Evolutionary conservation across 257 asterid species (phyloP), one percentile per base, ranked within the genome.

Genomic region (Lycium ferocissimum): DNA sequence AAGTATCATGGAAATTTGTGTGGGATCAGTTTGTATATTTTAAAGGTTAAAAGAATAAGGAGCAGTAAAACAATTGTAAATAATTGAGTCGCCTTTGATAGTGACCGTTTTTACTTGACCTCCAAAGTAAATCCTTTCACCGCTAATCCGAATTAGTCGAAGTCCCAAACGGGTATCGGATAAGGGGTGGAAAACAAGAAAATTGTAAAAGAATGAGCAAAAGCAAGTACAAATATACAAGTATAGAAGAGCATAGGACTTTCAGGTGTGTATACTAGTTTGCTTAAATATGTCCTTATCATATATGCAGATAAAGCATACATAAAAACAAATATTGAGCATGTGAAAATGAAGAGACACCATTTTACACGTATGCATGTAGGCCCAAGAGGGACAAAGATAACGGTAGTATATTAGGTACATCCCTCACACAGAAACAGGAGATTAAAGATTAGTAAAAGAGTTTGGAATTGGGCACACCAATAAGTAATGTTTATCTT

Each of bases 181-280:
- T 6, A 40, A 40, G 0, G 0, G 15, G 13, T 70, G 7, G 4
- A 13, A 40, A 70, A 17, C 49, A 38, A 8, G 17, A 17, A 1
- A 17, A 0, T 37, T 14, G 26, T 40, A 70, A 0, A 40, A 17
- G 80, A 20, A 13, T 73, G 81, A 75, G 43, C 81, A 49, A 75
- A 75, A 49, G 20, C 81, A 75, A 75, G 81, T 22, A 22, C 22
- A 75, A 75, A 75, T 13, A 75, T 18, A 49, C 45, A 20, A 73
- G 81, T 73, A 73, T 47, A 51, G 81, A 49, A 51, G 81, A 75
- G 62, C 62, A 75, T 51, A 33, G 22, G 81, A 75, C 81, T 51
- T 49, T 75, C 81, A 75, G 81, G 62, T 75, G 45, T 51, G 81
- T 51, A 22, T 6, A 62, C 26, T n/a, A 47, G 43, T 49, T 75